Evolutionary conservation across 352 stramenopile genomes (phyloP).

Genomic region (Phytophthora brassicae): DNA sequence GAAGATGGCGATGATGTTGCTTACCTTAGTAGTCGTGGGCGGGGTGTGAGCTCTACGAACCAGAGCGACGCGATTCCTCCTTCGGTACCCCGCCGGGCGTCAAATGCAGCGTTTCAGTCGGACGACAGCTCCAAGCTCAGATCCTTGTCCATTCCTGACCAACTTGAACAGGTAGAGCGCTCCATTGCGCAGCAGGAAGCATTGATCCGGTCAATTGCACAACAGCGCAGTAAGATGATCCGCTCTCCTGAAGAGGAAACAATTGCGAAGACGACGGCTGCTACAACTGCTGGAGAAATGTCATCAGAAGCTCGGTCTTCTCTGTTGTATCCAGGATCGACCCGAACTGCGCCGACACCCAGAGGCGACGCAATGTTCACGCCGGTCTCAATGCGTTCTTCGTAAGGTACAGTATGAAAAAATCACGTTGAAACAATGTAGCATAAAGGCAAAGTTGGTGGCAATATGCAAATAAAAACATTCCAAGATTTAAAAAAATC

Average conservation of each 20-base stretch:
- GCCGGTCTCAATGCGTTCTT: slow-evolving; percentile 33
- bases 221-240: slow-evolving; percentile 48
- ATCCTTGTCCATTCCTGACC: slow-evolving; percentile 53
- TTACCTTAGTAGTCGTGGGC: slow-evolving; percentile 16
- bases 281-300: slow-evolving; percentile 32
- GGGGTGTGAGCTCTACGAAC: slow-evolving; percentile 29
- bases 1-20: slow-evolving; percentile 11
- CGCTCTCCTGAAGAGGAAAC: slow-evolving; percentile 34
- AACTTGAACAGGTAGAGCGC: slow-evolving; percentile 54
- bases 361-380: slow-evolving; percentile 27
- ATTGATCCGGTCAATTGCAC: slow-evolving; percentile 59
- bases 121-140: slow-evolving; percentile 36
- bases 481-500: too few relatives aligned
- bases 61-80: slow-evolving; percentile 31
- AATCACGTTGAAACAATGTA: slow-evolving; percentile 25
- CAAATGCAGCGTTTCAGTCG: slow-evolving; percentile 26
- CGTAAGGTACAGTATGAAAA: slow-evolving; percentile 27
- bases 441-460: slow-evolving; percentile 31
- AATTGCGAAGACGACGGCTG: slow-evolving; percentile 26
- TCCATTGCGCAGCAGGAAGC: slow-evolving; percentile 68
- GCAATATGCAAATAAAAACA: too few relatives aligned
- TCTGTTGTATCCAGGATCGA: slow-evolving; percentile 30
- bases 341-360: slow-evolving; percentile 40
- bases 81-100: slow-evolving; percentile 28
- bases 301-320: slow-evolving; percentile 38